phyloP scores from a whole-genome alignment of 352 stramenopile genomes.

The Phytophthora kernoviae region DNA sequence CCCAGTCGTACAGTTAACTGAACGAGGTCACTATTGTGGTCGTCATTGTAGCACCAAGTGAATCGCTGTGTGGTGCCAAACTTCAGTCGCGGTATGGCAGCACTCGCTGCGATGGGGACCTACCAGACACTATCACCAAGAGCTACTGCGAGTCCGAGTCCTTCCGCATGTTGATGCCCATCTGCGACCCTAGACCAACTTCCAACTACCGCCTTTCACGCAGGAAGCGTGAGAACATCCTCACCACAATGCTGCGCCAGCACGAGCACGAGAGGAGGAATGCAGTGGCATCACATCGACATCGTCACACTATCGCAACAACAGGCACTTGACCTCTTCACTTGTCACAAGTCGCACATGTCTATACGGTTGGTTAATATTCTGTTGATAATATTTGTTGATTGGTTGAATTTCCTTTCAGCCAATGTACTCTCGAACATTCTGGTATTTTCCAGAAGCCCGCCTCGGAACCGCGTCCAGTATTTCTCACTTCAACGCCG shows the following conservation, averaged over 20 bases:
- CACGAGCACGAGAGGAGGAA: constrained; percentile 29
- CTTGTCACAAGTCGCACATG: constrained; percentile 5
- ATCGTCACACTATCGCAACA: neutral
- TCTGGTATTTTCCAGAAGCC: constrained; percentile 42
- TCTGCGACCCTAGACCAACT: constrained; percentile 44
- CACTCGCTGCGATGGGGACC: constrained; percentile 38
- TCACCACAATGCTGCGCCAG: constrained; percentile 61
- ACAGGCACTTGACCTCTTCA: constrained; percentile 2
- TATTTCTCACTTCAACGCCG: constrained; percentile 1
- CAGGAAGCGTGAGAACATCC: constrained; percentile 51
- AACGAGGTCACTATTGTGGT: neutral
- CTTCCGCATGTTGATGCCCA: constrained; percentile 65
- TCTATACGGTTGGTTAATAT: constrained; percentile 7
- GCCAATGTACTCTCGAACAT: constrained; percentile 32
- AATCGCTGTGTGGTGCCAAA: constrained; percentile 23
- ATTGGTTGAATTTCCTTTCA: neutral
- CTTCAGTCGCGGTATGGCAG: constrained; percentile 43
- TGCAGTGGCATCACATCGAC: neutral
- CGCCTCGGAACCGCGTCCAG: neutral
- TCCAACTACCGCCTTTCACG: constrained; percentile 47
- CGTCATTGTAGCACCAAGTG: constrained; percentile 10
- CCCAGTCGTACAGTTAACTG: neutral
- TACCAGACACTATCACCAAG: constrained; percentile 26
- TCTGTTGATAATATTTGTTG: too few relatives aligned
- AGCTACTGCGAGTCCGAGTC: constrained; percentile 57